Conservation (phyloP, 768 basidiomycete species). For the Suillus clintonianus region DNA sequence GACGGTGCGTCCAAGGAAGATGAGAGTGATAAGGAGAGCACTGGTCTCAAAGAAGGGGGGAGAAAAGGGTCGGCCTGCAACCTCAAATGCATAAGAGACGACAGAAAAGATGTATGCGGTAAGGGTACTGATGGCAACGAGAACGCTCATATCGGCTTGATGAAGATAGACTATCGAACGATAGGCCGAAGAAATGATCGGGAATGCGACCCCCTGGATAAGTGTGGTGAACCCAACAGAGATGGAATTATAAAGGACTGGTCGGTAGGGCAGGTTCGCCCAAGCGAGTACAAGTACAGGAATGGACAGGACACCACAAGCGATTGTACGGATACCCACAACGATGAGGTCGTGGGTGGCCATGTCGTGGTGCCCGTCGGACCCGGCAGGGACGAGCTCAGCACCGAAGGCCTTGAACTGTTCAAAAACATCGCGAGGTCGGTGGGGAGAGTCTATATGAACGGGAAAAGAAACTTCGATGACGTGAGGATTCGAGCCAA, state of each 20-base stretch:
- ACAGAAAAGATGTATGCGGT: constrained; percentile 44
- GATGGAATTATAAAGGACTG: constrained; percentile 35
- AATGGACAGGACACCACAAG: constrained; percentile 35
- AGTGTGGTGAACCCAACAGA: constrained; percentile 41
- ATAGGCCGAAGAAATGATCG: constrained; percentile 37
- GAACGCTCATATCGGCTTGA: constrained; percentile 39
- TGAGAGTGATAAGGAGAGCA: too few relatives aligned
- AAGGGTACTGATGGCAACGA: constrained; percentile 40
- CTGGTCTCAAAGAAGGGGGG: too few relatives aligned
- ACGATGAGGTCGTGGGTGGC: constrained; percentile 33
- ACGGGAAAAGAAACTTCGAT: constrained; percentile 12
- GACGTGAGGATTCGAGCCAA: not conserved
- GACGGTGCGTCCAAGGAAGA: too few relatives aligned
- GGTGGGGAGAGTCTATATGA: constrained; percentile 8
- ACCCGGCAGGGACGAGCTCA: constrained; percentile 24
- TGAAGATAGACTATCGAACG: constrained; percentile 38
- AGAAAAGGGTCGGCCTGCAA: too few relatives aligned
- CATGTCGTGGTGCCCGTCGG: constrained; percentile 14
- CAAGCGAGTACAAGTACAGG: constrained; percentile 46
- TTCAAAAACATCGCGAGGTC: constrained; percentile 35
- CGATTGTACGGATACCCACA: constrained; percentile 30
- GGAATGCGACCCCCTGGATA: constrained; percentile 39
- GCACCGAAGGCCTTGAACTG: constrained; percentile 13
- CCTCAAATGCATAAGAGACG: constrained; percentile 12
- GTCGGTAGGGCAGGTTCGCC: constrained; percentile 37